Base-by-base conservation (phyloP, 2,329 filamentous ascomycete species). In the Cladosporium sp. region DNA sequence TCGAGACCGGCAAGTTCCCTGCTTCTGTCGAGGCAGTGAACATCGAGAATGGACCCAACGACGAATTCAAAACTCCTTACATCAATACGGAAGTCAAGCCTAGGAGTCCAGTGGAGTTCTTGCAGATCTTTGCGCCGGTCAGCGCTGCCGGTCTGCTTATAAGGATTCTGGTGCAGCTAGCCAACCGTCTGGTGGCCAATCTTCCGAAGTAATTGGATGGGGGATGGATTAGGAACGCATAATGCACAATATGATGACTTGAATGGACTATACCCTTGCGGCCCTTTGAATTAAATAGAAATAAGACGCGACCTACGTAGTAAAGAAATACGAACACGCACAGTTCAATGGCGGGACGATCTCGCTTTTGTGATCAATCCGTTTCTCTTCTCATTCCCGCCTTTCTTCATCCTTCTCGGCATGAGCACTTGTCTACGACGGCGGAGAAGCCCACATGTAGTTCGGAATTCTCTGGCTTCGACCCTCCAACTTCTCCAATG, bases 1-100 rank as follows among this genome's bases (percentile, higher is more conserved):
- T 79, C 33, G 71, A 78, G 62, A 92, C 88, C 0, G 93, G 92
- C 2, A 86, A 89, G n/a, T 96, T 99, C 73, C 95, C 95, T 0
- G 84, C 88, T 1, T 89, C 91, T 68, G 80, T 84, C 29, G 69
- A 66, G 21, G 76, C 75, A 12, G 74, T 76, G 3, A 62, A 70
- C 29, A 73, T 76, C 23, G 72, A 75, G 55, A 70, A 70, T n/a
- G 72, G 65, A 26, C 72, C 70, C 29, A 71, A 75, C 64, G 71
- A 70, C 59, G 68, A 68, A 50, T 74, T 71, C 62, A 79, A 80
- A 58, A 78, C 78, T 1, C 77, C 79, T 0, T 79, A 79, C 70
- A 82, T 83, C 65, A 81, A 82, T 67, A 83, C 81, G 0, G 79
- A 82, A 44, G 80, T 84, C 16, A 69, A 75, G 58, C 77, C 80